These are phyloP conservation scores for Hsuehochloa calcarea DNA, from an alignment of 176 grass and related monocot genomes.

Conservation along the genomic window DNA sequence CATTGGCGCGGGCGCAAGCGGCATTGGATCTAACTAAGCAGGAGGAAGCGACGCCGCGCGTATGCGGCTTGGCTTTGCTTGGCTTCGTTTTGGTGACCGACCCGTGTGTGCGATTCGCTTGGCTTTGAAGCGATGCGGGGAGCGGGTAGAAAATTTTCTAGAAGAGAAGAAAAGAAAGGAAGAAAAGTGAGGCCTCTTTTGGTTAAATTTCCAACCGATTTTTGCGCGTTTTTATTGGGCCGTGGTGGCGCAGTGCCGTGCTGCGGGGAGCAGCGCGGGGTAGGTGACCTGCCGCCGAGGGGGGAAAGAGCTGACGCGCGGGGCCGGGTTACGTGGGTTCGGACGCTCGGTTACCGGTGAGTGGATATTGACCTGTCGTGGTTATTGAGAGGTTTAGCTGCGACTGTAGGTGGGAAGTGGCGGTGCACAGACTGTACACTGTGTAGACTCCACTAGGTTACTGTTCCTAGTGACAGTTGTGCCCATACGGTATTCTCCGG, in stretches of 20 bases:
- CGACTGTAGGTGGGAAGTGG: no score
- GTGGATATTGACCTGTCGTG: neutral
- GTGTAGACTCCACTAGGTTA: no score
- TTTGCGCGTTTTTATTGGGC: neutral
- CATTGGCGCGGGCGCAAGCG: constrained; percentile 6
- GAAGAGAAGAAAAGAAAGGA: neutral
- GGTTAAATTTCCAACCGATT: neutral
- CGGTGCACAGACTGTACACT: neutral
- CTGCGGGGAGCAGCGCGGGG: neutral
- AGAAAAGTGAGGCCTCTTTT: neutral
- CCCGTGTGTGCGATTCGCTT: neutral
- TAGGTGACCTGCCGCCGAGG: neutral
- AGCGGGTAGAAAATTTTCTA: constrained; percentile 22
- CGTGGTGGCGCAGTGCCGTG: neutral
- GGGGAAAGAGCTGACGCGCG: neutral
- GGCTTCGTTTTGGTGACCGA: neutral
- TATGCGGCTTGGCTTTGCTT: neutral
- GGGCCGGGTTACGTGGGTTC: neutral
- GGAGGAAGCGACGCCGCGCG: neutral
- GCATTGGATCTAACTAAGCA: constrained; percentile 25
- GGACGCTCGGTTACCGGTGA: neutral
- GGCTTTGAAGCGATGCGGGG: constrained; percentile 36
- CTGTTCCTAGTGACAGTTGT: no score
- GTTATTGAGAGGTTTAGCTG: neutral
- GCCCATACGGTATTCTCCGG: no score